A percentile compares a stretch with the other conserved stretches of the same genome.
Evolutionary conservation across 768 basidiomycete species (phyloP).

Genomic region (Naganishia randhawae): DNA sequence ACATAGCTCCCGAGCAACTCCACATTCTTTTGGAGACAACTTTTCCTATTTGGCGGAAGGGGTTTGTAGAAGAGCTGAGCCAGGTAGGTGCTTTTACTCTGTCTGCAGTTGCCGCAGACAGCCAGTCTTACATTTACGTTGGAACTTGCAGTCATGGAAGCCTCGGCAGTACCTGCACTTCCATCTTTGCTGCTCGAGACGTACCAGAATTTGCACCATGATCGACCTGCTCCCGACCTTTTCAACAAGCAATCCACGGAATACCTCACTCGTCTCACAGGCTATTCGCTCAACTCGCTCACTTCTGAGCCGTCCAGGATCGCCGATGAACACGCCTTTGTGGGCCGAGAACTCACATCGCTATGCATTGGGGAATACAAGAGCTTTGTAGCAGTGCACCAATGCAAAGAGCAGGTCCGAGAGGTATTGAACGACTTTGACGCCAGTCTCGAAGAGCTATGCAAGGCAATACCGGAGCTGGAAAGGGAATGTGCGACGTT

Average conservation of each 20-base stretch:
- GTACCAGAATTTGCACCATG: background rate
- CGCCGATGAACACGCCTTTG: conserved; percentile 75
- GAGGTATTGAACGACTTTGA: conserved; percentile 71
- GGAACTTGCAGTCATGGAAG: background rate
- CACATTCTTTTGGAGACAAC: no score
- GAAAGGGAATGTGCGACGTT: conserved; percentile 71
- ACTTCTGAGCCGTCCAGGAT: conserved; percentile 69
- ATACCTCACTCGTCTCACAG: conserved; percentile 67
- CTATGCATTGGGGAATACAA: conserved; percentile 87
- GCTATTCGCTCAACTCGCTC: conserved; percentile 66
- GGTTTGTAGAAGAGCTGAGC: background rate
- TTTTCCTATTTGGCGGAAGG: background rate
- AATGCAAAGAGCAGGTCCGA: conserved; percentile 69
- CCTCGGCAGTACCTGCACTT: background rate
- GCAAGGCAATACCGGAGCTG: conserved; percentile 66
- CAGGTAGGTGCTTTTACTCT: background rate
- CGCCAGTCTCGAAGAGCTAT: conserved; percentile 65
- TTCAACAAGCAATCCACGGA: conserved; percentile 22
- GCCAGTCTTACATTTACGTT: background rate
- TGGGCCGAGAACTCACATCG: conserved; percentile 82
- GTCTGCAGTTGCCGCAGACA: background rate
- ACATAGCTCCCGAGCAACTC: no score
- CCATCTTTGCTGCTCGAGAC: conserved; percentile 12
- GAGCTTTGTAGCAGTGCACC: conserved; percentile 83
- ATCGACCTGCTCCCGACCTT: conserved; percentile 7